Base-by-base conservation (phyloP, 2,329 filamentous ascomycete species). In the Exophiala bonariae region DNA sequence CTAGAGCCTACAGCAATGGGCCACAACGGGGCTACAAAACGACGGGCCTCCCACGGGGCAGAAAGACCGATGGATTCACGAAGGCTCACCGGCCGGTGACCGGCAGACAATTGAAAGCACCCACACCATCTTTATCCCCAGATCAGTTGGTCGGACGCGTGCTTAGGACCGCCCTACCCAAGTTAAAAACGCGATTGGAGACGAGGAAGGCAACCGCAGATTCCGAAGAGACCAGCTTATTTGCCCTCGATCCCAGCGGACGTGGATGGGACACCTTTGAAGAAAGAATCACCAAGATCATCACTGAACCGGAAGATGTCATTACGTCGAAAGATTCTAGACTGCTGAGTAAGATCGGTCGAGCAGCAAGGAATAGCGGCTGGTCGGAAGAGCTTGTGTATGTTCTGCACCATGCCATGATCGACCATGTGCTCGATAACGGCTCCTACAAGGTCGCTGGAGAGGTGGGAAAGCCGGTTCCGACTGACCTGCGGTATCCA, bases 401-500 rank as follows among this genome's bases (percentile, higher is more conserved):
- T 33, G 47, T 39, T 10, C 41, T 59, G 14, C 54, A 55, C 28
- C 58, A 54, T 43, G 51, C 38, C 8, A 58, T 58, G 41, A 53
- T 59, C 41, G 57, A 59, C 40, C 43, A 47, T 35, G 51, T 52
- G 34, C 40, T 59, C 11, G 35, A 37, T 4, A 8, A 16, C 8
- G 11, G n/a, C 3, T 26, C 19, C 28, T 33, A 37, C 38, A 51
- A 32, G 23, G 36, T 41, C 34, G 22, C 48, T 36, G 20, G 45
- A 23, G 32, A 33, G 18, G 28, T 44, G 6, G 26, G 31, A 28
- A 28, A 34, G 16, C 23, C 43, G 32, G 30, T 22, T 31, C 20
- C 49, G 10, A 30, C 49, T 3, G 57, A 57, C 34, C 72, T 96
- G 56, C 81, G 90, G n/a, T 90, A 83, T 66, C 93, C 93, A 0